A percentile compares a stretch with the other conserved stretches of the same genome.
Evolutionary conservation across 305 asterid genomes (phyloP).

Genomic region (Ajuga reptans): DNA sequence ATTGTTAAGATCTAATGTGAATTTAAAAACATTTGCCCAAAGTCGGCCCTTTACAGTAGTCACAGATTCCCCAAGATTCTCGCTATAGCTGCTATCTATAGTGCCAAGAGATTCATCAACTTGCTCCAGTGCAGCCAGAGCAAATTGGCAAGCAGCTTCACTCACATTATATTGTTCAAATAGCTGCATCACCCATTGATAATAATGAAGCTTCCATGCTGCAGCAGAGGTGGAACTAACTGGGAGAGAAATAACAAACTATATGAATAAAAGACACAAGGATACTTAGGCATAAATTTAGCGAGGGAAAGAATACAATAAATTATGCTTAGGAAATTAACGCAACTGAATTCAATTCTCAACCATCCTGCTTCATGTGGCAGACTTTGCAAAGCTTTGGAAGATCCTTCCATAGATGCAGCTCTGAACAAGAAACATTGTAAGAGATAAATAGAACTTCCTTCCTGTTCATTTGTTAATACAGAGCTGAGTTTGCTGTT

Average conservation of each 20-base stretch:
- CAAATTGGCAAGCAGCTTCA: constrained; percentile 87
- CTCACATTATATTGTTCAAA: constrained; percentile 80
- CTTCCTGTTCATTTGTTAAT: neutral
- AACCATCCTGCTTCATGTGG: constrained; percentile 77
- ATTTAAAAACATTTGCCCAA: constrained; percentile 87
- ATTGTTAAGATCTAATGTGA: constrained; percentile 60
- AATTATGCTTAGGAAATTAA: constrained; percentile 18
- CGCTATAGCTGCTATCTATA: constrained; percentile 33
- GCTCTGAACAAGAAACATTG: constrained; percentile 50
- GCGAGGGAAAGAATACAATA: constrained; percentile 10
- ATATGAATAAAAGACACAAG: constrained; percentile 16
- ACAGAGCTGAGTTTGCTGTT: constrained; percentile 10
- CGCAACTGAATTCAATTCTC: constrained; percentile 68
- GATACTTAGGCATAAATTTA: neutral
- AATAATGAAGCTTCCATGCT: constrained; percentile 83
- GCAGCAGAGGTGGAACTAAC: constrained; percentile 53
- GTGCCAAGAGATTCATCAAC: constrained; percentile 77
- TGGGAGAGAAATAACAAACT: constrained; percentile 30
- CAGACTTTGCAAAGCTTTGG: constrained; percentile 64
- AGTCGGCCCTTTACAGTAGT: constrained; percentile 69
- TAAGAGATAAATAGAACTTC: constrained; percentile 20
- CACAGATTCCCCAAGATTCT: constrained; percentile 55
- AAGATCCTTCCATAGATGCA: constrained; percentile 77
- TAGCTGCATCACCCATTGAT: constrained; percentile 95
- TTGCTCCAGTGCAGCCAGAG: constrained; percentile 93